A percentile compares a stretch with the other conserved stretches of the same genome.
Conservation (phyloP, 129 eudicot species). For the Centrapalus pauciflorus region DNA sequence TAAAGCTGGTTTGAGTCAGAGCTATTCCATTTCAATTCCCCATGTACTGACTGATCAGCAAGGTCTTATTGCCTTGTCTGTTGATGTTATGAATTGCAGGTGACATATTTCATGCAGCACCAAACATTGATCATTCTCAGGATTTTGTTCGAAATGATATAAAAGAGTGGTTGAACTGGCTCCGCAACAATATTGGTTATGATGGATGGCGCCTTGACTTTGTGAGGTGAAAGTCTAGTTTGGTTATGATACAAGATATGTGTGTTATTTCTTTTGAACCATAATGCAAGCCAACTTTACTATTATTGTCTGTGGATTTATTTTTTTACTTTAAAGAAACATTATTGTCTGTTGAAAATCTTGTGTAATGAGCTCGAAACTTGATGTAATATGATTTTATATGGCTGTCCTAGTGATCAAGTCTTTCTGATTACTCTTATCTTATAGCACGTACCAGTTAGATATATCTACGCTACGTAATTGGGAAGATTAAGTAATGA, state of each 20-base stretch:
- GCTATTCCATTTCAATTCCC: not conserved
- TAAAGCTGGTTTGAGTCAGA: not conserved
- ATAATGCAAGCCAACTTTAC: not conserved
- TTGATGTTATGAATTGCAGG: conserved; percentile 36
- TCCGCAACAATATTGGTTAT: conserved; percentile 51
- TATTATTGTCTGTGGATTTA: not conserved
- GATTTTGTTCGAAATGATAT: conserved; percentile 52
- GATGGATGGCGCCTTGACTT: conserved; percentile 86
- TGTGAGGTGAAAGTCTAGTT: conserved; percentile 47
- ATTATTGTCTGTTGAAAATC: not conserved
- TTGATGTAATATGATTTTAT: not conserved
- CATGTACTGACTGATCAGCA: not conserved
- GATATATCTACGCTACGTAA: not conserved
- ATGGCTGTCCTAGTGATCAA: not conserved
- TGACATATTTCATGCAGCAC: conserved; percentile 80
- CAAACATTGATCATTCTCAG: conserved; percentile 71
- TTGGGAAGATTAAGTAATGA: not conserved
- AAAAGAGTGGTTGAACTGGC: conserved; percentile 64
- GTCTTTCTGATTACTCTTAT: not conserved
- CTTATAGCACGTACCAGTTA: not conserved
- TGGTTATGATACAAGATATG: too few species aligned
- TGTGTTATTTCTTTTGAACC: too few species aligned
- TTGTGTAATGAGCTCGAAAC: not conserved
- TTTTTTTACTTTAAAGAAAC: not conserved
- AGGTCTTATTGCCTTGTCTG: not conserved